phyloP scores from a whole-genome alignment of 2,329 filamentous ascomycete species.

The Huntiella moniliformis region DNA sequence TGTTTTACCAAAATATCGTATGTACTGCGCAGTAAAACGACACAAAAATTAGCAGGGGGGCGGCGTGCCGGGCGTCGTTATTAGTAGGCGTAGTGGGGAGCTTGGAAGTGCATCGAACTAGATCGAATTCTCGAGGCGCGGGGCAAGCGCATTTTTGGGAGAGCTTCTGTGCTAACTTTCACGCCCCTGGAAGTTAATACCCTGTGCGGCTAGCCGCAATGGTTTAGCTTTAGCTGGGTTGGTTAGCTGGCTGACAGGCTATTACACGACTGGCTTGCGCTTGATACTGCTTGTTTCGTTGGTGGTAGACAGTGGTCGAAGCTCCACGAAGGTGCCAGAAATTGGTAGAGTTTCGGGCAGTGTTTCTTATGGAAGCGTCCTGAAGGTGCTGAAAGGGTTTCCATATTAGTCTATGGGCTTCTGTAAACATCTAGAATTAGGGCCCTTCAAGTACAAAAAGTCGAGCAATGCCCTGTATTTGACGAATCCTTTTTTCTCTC shows the following conservation, averaged over 20 bases:
- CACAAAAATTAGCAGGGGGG: neutral
- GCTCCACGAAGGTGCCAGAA: neutral
- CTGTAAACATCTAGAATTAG: constrained; percentile 1
- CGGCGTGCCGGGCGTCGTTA: constrained; percentile 1
- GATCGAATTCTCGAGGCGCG: constrained; percentile 19
- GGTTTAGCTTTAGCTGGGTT: constrained; percentile 2
- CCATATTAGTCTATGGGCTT: neutral
- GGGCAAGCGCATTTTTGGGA: constrained; percentile 10
- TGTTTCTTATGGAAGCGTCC: too few species aligned
- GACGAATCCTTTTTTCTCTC: neutral
- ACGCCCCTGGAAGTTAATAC: neutral
- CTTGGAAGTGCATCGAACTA: constrained; percentile 26
- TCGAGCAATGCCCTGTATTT: too few species aligned
- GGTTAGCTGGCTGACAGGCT: neutral
- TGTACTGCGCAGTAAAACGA: too few species aligned
- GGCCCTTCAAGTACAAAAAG: too few species aligned
- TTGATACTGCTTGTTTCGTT: neutral
- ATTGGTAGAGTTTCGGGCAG: too few species aligned
- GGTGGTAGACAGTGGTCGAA: neutral
- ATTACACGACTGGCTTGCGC: neutral
- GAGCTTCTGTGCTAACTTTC: constrained; percentile 8
- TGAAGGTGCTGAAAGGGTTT: neutral
- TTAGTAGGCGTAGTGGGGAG: constrained; percentile 9
- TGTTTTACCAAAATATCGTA: too few species aligned
- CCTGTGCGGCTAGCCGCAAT: neutral